Base-by-base conservation (phyloP, 768 basidiomycete genomes). In the Polyporus arcularius region DNA sequence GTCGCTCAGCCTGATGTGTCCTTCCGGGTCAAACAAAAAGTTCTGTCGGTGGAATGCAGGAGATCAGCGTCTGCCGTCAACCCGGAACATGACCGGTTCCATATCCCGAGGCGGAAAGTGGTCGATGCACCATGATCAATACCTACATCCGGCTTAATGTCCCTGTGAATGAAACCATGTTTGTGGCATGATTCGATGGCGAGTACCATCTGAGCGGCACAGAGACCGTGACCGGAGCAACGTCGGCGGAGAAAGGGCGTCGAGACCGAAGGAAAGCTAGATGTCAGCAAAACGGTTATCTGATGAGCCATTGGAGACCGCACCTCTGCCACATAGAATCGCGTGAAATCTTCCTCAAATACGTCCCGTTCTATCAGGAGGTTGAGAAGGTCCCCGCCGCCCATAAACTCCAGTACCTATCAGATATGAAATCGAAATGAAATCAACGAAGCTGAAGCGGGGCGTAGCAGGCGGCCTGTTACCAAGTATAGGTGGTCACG, bases 281-380 rank as follows among this genome's bases (percentile, higher is more conserved):
- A 26, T n/a, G 40, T 41, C 31, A 60, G 21, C 42, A 60, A 50
- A 56, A 63, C 57, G 62, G 58, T 58, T 49, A 57, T 60, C 64
- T 64, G 54, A 56, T 65, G 15, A n/a, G n/a, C 35, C 42, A 31
- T 70, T 62, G 41, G 61, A 45, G 66, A 62, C 57, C 75, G 55
- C 69, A 94, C 94, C 83, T 98, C 96, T 57, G 96, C 91, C 62
- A 95, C 83, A 78, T 98, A 98, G 80, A 97, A 97, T 65, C 90
- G 85, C 60, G 92, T 88, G 74, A 95, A 94, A 69, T 88, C 84
- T 80, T 96, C 94, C 63, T 93, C 89, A 70, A 96, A 94, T 58
- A 92, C 84, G 71, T 94, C 93, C 61, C 88, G 79, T 75, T 97
- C 93, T 68, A 98, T 96, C 71, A 98, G 82, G 67, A 98, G 85